phyloP scores from a whole-genome alignment of 2,329 filamentous ascomycete species.

The Fusarium mexicanum region DNA sequence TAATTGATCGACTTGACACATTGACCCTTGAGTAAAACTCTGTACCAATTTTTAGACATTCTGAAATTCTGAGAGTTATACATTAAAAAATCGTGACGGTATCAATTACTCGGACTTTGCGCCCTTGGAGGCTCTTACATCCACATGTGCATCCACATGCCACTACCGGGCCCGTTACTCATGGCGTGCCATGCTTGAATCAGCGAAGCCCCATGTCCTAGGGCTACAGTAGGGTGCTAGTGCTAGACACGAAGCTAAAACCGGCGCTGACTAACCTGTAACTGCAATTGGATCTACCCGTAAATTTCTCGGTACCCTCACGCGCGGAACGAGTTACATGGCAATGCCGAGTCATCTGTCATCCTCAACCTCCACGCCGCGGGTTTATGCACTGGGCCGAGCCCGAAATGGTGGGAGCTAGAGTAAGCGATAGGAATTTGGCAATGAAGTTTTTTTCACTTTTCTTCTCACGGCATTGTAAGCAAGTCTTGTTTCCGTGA shows the following conservation, averaged over 20 bases:
- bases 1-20: not conserved
- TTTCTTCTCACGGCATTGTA: constrained; percentile 5
- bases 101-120: not conserved
- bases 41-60: not conserved
- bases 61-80: not conserved
- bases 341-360: constrained; percentile 30
- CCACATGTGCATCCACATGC: constrained; percentile 9
- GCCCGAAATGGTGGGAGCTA: constrained; percentile 24
- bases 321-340: constrained; percentile 14
- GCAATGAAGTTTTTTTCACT: constrained; percentile 4
- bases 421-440: constrained; percentile 29
- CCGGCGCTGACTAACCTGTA: not conserved
- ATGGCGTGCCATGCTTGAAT: constrained; percentile 1
- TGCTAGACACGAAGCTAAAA: constrained; percentile 27
- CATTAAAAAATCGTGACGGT: constrained; percentile 12
- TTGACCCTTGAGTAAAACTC: not conserved
- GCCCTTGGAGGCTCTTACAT: constrained; percentile 11
- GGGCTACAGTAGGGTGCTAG: constrained; percentile 18
- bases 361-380: constrained; percentile 11
- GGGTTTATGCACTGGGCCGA: constrained; percentile 25
- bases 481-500: constrained; percentile 14
- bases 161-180: constrained; percentile 18
- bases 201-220: constrained; percentile 21
- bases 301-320: constrained; percentile 16
- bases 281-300: not conserved